Percentiles rank a stretch among this genome's conserved stretches.
Evolutionary conservation across 768 basidiomycete species (phyloP).

Genomic region (Suillus discolor): DNA sequence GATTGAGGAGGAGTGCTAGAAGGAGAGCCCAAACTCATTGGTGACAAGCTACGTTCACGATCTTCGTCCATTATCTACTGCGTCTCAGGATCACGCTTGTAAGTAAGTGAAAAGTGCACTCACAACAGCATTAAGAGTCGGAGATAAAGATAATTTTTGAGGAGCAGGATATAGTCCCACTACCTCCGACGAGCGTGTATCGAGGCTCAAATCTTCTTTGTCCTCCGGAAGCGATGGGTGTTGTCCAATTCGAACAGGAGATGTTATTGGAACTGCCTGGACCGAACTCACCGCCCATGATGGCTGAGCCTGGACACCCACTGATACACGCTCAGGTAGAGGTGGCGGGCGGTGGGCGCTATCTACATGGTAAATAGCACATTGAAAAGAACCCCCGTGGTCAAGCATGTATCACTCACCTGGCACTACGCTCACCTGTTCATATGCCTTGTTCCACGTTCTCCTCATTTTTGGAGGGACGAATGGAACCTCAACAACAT

Average conservation of each 20-base stretch:
- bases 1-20: slow-evolving; percentile 39
- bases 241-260: slow-evolving; percentile 14
- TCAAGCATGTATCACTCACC: slow-evolving; percentile 37
- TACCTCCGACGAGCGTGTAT: slow-evolving; percentile 13
- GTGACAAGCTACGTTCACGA: slow-evolving; percentile 53
- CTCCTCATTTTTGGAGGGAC: slow-evolving; percentile 69
- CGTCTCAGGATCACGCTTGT: slow-evolving; percentile 25
- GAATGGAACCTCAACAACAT: slow-evolving; percentile 35
- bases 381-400: slow-evolving; percentile 3
- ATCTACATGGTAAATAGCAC: slow-evolving; percentile 22
- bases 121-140: slow-evolving; percentile 24
- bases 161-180: slow-evolving; percentile 8
- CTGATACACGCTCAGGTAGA: slow-evolving; percentile 35
- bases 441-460: slow-evolving; percentile 54
- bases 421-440: slow-evolving; percentile 42
- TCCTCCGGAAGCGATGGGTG: slow-evolving; percentile 10
- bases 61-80: slow-evolving; percentile 32
- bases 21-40: slow-evolving; percentile 62
- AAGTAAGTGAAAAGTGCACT: slow-evolving; percentile 13
- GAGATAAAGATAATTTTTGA: slow-evolving; percentile 17
- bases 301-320: slow-evolving; percentile 49
- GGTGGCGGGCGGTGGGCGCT: slow-evolving; percentile 21
- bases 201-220: slow-evolving; percentile 14
- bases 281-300: slow-evolving; percentile 38
- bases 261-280: slow-evolving; percentile 34